Evolutionary conservation across 2,329 filamentous ascomycete species (phyloP).

Genomic region (Claviceps humidiphila): DNA sequence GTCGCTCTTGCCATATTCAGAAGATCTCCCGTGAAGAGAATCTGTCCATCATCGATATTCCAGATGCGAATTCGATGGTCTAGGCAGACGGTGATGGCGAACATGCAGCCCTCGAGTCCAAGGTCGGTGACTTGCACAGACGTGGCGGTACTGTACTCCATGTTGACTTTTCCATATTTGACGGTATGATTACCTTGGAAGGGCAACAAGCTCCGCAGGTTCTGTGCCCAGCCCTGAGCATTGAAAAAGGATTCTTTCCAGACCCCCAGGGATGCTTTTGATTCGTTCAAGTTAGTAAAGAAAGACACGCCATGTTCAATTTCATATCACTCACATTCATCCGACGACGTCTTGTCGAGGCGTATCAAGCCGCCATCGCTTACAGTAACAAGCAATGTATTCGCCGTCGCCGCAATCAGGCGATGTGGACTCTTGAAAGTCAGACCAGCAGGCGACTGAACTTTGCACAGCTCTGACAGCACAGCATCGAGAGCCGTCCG

Average conservation of each 20-base stretch:
- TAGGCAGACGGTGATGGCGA: slow-evolving; percentile 68
- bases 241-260: slow-evolving; percentile 67
- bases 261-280: slow-evolving; percentile 14
- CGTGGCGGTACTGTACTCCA: slow-evolving; percentile 55
- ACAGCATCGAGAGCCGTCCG: slow-evolving; percentile 57
- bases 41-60: slow-evolving; percentile 71
- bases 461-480: slow-evolving; percentile 64
- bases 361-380: slow-evolving; percentile 65
- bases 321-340: slow-evolving; percentile 29
- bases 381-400: slow-evolving; percentile 68
- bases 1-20: slow-evolving; percentile 52
- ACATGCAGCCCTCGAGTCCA: slow-evolving; percentile 35
- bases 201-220: slow-evolving; percentile 51
- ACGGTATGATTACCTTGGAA: slow-evolving; percentile 53
- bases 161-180: slow-evolving; percentile 47
- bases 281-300: background rate
- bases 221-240: slow-evolving; percentile 58
- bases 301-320: background rate
- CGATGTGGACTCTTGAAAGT: slow-evolving; percentile 69
- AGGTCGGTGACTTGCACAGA: slow-evolving; percentile 43
- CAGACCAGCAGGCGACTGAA: slow-evolving; percentile 59
- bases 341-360: slow-evolving; percentile 45
- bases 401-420: slow-evolving; percentile 58
- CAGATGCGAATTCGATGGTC: slow-evolving; percentile 84
- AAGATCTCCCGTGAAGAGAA: slow-evolving; percentile 66